Evolutionary conservation across 495 filamentous ascomycete species (phyloP), one percentile per base, ranked within the genome.

Genomic region (Xylaria acuta): DNA sequence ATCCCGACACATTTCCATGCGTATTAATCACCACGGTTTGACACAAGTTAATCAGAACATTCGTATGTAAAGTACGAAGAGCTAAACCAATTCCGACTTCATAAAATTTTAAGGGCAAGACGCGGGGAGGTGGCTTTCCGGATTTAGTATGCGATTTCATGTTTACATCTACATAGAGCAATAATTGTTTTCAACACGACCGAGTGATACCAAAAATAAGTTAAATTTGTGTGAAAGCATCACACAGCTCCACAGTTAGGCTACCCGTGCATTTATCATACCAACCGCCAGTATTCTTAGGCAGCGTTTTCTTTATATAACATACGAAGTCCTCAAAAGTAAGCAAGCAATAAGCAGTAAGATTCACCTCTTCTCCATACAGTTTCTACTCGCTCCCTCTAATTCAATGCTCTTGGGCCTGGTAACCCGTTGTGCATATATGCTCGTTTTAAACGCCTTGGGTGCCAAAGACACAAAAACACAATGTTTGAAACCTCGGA

Each of bases 381-480:
- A 30, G 45, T n/a, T 40, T 36, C 47, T 43, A 41, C n/a, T 49
- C 27, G 11, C 7, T 49, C 56, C 38, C 38, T 62, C 41, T 47
- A 49, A 27, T 34, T 12, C 0, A 54, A 25, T 53, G 6, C 20
- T 47, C 27, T 38, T 5, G 20, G n/a, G 54, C 40, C 67, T 70
- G 18, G 11, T 38, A 70, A 41, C 54, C 56, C 27, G 7, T 32
- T n/a, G 7, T 62, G 40, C 41, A 14, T 27, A 34, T 5, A 43
- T 40, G 30, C 40, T 25, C 25, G 8, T 70, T 63, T 70, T 70
- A 2, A 70, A 70, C 68, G 68, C 68, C 68, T 40, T 38, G 11
- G 41, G 40, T 70, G 67, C 40, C 41, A 64, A 32, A 49, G 38
- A 34, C 68, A 63, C 58, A 38, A 70, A n/a, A 63, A 51, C 43